These are phyloP conservation scores for Chytriomyces confervae DNA, from an alignment of 192 early-diverging fungal species.

Conservation along the genomic window DNA sequence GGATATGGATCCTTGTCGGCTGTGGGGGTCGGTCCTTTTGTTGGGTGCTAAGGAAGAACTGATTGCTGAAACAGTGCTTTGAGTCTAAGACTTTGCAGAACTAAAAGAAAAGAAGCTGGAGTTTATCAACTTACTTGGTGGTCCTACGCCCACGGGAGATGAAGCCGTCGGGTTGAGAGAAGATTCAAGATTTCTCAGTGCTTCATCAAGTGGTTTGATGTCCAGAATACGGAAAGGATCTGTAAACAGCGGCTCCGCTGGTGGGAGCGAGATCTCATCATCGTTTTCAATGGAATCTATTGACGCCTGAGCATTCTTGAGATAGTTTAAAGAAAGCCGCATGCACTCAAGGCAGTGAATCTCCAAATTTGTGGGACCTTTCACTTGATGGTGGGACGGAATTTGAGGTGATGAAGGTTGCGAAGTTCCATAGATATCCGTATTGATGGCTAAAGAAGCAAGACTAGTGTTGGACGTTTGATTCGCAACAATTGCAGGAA, in stretches of 20 bases:
- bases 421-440: background rate
- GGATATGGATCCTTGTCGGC: background rate
- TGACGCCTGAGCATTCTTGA: conserved; percentile 52
- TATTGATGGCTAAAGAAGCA: conserved; percentile 6
- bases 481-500: background rate
- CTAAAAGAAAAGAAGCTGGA: too few relatives aligned
- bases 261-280: background rate
- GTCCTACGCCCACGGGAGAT: background rate
- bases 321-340: conserved; percentile 54
- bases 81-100: too few relatives aligned
- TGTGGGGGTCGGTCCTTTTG: background rate
- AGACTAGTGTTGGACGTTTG: background rate
- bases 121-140: background rate
- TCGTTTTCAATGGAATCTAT: conserved; percentile 38
- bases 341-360: conserved; percentile 55
- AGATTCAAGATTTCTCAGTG: conserved; percentile 6
- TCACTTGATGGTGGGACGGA: background rate
- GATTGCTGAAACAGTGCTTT: too few relatives aligned
- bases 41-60: background rate
- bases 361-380: conserved; percentile 42
- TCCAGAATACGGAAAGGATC: conserved; percentile 31
- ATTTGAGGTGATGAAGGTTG: conserved; percentile 15
- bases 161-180: background rate
- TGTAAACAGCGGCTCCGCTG: conserved; percentile 1
- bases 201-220: conserved; percentile 28